These are phyloP conservation scores for Globisporangium lucens DNA, from an alignment of 352 stramenopile species.

Conservation along the genomic window DNA sequence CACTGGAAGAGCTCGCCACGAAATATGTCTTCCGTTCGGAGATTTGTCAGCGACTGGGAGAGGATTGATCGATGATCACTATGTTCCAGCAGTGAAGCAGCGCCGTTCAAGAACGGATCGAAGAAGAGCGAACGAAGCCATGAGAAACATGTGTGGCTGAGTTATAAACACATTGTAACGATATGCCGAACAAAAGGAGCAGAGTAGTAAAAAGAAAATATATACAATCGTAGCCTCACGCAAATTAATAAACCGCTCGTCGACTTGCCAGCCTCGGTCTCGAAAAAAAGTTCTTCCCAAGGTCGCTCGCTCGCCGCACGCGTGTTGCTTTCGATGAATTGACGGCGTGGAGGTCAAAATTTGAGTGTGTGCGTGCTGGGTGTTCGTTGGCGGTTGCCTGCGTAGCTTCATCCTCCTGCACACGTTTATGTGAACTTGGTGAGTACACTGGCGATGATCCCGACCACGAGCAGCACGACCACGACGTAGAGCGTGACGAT, in stretches of 20 bases:
- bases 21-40: no score
- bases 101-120: no score
- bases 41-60: no score
- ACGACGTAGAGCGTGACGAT: slow-evolving; percentile 76
- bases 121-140: no score
- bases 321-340: background rate
- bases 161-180: background rate
- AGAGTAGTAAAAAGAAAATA: background rate
- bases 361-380: background rate
- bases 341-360: background rate
- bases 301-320: background rate
- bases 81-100: no score
- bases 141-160: no score
- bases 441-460: slow-evolving; percentile 67
- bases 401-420: background rate
- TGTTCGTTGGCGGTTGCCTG: background rate
- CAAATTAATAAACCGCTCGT: background rate
- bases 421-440: slow-evolving; percentile 38
- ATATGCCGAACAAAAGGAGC: background rate
- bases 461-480: slow-evolving; percentile 54
- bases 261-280: background rate
- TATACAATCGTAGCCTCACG: slow-evolving; percentile 4
- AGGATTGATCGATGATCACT: no score
- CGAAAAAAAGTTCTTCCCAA: background rate
- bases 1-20: no score